Evolutionary conservation across 2,329 filamentous ascomycete species (phyloP).

Genomic region (Teratosphaeria nubilosa): DNA sequence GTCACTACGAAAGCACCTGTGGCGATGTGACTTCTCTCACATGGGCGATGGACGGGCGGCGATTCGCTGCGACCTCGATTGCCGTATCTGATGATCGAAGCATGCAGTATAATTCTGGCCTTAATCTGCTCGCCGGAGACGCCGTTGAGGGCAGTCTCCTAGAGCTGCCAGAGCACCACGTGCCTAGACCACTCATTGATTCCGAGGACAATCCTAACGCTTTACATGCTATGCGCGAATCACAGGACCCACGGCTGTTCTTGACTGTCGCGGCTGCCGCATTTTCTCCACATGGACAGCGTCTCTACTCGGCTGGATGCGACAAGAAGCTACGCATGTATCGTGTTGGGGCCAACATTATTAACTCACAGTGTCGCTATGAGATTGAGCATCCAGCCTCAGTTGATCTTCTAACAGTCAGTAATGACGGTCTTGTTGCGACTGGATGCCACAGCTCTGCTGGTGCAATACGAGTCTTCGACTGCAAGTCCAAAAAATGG

Average conservation of each 20-base stretch:
- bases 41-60: conserved; percentile 45
- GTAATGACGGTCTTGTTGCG: conserved; percentile 32
- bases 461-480: conserved; percentile 13
- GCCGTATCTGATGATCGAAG: conserved; percentile 45
- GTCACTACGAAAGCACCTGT: conserved; percentile 47
- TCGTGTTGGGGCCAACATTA: conserved; percentile 9
- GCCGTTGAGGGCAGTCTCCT: conserved; percentile 31
- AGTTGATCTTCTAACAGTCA: conserved; percentile 43
- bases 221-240: conserved; percentile 35
- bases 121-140: conserved; percentile 48
- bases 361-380: conserved; percentile 6
- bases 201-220: conserved; percentile 31
- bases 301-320: conserved; percentile 38
- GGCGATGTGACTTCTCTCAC: conserved; percentile 47
- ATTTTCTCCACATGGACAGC: conserved; percentile 34
- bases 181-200: conserved; percentile 31
- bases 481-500: conserved; percentile 2
- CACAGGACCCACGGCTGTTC: conserved; percentile 44
- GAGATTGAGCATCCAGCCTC: conserved; percentile 35
- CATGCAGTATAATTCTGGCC: conserved; percentile 51
- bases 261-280: conserved; percentile 46
- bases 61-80: conserved; percentile 48
- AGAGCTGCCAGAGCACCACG: conserved; percentile 46
- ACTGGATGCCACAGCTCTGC: conserved; percentile 33
- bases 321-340: conserved; percentile 40